Evolutionary conservation across 1,139 yeast species (phyloP).

Genomic region (Suhomyces yuchorum): DNA sequence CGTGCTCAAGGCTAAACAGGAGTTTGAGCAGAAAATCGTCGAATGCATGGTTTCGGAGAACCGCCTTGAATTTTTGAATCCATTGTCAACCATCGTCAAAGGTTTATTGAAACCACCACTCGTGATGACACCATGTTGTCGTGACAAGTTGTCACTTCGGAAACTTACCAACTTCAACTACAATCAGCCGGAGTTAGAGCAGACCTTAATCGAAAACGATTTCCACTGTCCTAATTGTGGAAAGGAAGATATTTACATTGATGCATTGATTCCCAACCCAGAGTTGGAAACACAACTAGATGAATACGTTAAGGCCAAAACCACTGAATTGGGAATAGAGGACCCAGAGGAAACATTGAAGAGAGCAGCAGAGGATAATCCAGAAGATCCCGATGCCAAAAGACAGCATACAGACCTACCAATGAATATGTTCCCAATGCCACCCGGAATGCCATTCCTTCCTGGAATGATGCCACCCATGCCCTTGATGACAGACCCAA

Average conservation of each 20-base stretch:
- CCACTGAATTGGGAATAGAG: slow-evolving; percentile 41
- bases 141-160: slow-evolving; percentile 56
- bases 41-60: slow-evolving; percentile 44
- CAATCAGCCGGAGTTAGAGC: slow-evolving; percentile 58
- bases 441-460: slow-evolving; percentile 19
- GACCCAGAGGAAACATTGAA: slow-evolving; percentile 34
- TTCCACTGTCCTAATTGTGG: slow-evolving; percentile 90
- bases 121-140: slow-evolving; percentile 87
- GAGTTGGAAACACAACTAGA: slow-evolving; percentile 57
- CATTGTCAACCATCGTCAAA: slow-evolving; percentile 62
- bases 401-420: slow-evolving; percentile 32
- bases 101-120: slow-evolving; percentile 66
- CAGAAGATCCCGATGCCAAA: slow-evolving; percentile 30
- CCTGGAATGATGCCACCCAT: slow-evolving; percentile 19
- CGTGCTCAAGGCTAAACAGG: slow-evolving; percentile 49
- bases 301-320: slow-evolving; percentile 51
- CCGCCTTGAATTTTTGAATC: slow-evolving; percentile 52
- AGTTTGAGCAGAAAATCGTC: slow-evolving; percentile 40
- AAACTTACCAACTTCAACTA: slow-evolving; percentile 43
- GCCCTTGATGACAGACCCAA: slow-evolving; percentile 14
- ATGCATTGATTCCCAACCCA: slow-evolving; percentile 63
- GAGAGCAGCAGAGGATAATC: slow-evolving; percentile 27
- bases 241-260: slow-evolving; percentile 72
- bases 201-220: slow-evolving; percentile 74
- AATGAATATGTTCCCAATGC: slow-evolving; percentile 21